Percentiles rank a stretch among this genome's conserved stretches.
phyloP scores from a whole-genome alignment of 2,329 filamentous ascomycete species.

The Colletotrichum musae region DNA sequence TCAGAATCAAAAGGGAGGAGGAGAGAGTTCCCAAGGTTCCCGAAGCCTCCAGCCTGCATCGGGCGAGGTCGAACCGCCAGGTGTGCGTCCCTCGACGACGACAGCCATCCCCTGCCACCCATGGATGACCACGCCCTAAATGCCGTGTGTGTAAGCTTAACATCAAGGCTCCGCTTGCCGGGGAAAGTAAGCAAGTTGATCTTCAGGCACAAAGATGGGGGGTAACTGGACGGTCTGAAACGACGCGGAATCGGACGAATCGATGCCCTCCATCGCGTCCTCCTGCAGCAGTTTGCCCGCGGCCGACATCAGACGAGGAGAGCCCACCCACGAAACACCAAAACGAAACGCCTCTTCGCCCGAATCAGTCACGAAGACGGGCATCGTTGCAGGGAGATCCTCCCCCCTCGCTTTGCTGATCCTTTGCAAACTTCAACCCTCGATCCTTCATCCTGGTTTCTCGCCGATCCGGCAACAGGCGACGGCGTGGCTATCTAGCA shows the following conservation, averaged over 20 bases:
- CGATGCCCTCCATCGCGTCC: conserved; percentile 5
- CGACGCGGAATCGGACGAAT: conserved; percentile 29
- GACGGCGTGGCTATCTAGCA: background rate
- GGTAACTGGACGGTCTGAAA: conserved; percentile 20
- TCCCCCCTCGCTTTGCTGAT: conserved; percentile 3
- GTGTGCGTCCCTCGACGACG: background rate
- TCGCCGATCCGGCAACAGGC: conserved; percentile 25
- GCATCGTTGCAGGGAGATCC: conserved; percentile 6
- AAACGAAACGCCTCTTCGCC: conserved; percentile 22
- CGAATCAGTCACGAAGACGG: background rate
- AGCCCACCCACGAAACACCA: conserved; percentile 18
- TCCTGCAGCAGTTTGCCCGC: conserved; percentile 24
- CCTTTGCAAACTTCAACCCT: background rate
- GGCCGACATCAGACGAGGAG: conserved; percentile 16
- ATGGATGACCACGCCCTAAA: background rate
- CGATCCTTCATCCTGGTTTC: conserved; percentile 3
- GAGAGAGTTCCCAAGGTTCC: conserved; percentile 7
- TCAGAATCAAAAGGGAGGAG: conserved; percentile 18
- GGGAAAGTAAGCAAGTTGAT: background rate
- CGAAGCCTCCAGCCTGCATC: conserved; percentile 33
- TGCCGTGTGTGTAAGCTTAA: conserved; percentile 26
- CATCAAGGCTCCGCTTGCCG: conserved; percentile 22
- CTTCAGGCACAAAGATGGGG: background rate
- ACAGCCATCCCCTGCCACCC: conserved; percentile 18
- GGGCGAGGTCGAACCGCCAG: conserved; percentile 29